Evolutionary conservation across 257 asterid species (phyloP).

Genomic region (Anisodus tanguticus): DNA sequence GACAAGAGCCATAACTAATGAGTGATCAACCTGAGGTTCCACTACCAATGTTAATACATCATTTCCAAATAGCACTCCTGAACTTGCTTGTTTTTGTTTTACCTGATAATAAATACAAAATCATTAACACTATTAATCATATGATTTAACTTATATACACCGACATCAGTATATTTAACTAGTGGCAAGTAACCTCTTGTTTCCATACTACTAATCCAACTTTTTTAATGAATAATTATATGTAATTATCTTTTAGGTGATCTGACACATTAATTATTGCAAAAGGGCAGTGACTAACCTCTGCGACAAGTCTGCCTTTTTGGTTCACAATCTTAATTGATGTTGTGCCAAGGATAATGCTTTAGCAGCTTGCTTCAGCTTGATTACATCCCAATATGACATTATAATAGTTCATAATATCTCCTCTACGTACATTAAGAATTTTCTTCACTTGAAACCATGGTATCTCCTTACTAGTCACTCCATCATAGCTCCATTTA

Average conservation of each 20-base stretch:
- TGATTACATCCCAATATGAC: conserved; percentile 38
- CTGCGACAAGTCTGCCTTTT: conserved; percentile 44
- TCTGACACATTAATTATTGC: neutral
- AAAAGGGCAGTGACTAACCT: conserved; percentile 33
- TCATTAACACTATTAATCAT: neutral
- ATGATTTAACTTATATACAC: too few relatives aligned
- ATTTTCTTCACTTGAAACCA: conserved; percentile 47
- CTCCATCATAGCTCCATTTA: conserved; percentile 34
- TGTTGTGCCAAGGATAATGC: conserved; percentile 41
- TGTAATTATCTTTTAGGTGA: neutral
- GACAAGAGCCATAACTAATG: conserved; percentile 63
- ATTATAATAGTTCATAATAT: conserved; percentile 27
- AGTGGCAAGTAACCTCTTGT: too few relatives aligned
- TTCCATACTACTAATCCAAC: neutral
- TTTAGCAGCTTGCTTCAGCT: conserved; percentile 30
- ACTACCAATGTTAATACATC: conserved; percentile 65
- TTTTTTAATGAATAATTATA: neutral
- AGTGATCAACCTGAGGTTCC: conserved; percentile 60
- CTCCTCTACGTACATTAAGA: conserved; percentile 31
- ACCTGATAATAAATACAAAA: conserved; percentile 42
- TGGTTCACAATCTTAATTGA: conserved; percentile 44
- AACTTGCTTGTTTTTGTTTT: conserved; percentile 48
- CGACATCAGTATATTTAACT: too few relatives aligned
- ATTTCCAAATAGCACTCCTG: conserved; percentile 59
- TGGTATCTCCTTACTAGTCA: conserved; percentile 34